Evolutionary conservation across 768 basidiomycete species (phyloP).

Genomic region (Xanthoconium stramineum): DNA sequence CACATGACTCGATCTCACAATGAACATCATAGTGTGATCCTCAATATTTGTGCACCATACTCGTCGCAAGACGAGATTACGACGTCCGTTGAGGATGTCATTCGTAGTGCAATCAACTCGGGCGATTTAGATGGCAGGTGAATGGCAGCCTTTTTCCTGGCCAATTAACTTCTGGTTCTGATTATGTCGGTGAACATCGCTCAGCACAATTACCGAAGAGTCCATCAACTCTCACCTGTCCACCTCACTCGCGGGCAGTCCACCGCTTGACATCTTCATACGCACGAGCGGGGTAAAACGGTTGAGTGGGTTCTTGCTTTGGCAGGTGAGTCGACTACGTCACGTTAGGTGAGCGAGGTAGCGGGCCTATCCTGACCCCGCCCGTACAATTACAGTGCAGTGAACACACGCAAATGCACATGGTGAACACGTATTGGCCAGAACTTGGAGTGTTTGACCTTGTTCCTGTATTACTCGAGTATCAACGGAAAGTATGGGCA

Average conservation of each 20-base stretch:
- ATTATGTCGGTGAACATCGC: too few relatives aligned
- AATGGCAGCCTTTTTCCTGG: not conserved
- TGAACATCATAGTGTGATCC: conserved; percentile 56
- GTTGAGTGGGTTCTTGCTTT: conserved; percentile 24
- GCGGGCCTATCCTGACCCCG: too few relatives aligned
- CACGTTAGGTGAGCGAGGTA: too few relatives aligned
- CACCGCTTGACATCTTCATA: conserved; percentile 85
- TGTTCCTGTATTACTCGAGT: conserved; percentile 82
- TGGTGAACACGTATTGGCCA: conserved; percentile 84
- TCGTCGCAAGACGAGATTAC: conserved; percentile 89
- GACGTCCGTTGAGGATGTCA: conserved; percentile 52
- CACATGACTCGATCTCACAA: not conserved
- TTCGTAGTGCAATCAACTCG: conserved; percentile 32
- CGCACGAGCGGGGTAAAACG: conserved; percentile 39
- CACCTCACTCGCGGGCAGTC: conserved; percentile 62
- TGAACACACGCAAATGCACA: conserved; percentile 84
- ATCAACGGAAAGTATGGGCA: conserved; percentile 69
- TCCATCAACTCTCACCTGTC: conserved; percentile 66
- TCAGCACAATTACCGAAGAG: conserved; percentile 43
- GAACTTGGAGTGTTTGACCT: conserved; percentile 87
- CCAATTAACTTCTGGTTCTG: too few relatives aligned
- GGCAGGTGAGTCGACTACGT: conserved; percentile 65
- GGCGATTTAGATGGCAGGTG: conserved; percentile 28
- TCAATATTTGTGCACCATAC: conserved; percentile 88
- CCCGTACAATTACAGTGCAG: conserved; percentile 49